Conservation (phyloP, 2,329 filamentous ascomycete species). For the Penicillium sp. region DNA sequence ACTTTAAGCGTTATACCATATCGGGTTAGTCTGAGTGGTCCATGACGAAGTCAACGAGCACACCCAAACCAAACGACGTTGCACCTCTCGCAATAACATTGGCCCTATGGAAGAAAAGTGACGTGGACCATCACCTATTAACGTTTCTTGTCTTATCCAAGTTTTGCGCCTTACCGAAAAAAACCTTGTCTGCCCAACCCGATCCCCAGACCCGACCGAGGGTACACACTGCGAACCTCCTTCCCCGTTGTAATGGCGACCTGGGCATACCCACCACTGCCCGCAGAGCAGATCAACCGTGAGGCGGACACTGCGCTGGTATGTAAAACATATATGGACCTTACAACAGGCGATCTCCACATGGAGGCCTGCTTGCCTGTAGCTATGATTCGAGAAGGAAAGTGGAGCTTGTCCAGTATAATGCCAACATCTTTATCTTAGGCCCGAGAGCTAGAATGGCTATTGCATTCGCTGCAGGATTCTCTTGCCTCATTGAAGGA, state of each 20-base stretch:
- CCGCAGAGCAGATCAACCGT: slow-evolving; percentile 48
- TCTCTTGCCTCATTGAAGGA: slow-evolving; percentile 61
- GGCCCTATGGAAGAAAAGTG: slow-evolving; percentile 13
- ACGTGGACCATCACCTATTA: slow-evolving; percentile 19
- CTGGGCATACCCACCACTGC: slow-evolving; percentile 58
- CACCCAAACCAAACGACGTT: slow-evolving; percentile 24
- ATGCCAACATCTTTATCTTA: slow-evolving; percentile 25
- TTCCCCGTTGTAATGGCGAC: slow-evolving; percentile 51
- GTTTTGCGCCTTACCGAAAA: slow-evolving; percentile 1
- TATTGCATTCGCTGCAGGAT: slow-evolving; percentile 59
- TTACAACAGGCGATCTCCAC: neutral
- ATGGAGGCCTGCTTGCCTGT: neutral
- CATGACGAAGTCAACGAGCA: slow-evolving; percentile 30
- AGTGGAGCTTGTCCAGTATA: slow-evolving; percentile 12
- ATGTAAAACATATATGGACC: slow-evolving; percentile 19
- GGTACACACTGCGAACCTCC: neutral
- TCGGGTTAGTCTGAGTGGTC: slow-evolving; percentile 16
- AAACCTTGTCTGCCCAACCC: neutral
- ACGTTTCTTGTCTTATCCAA: slow-evolving; percentile 18
- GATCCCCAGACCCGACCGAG: neutral
- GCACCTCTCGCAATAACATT: slow-evolving; percentile 16
- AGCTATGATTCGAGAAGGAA: neutral
- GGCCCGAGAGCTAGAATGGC: slow-evolving; percentile 62
- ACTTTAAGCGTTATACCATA: slow-evolving; percentile 13
- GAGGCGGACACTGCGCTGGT: slow-evolving; percentile 55